Evolutionary conservation across 371 early-diverging fungal species (phyloP).

Genomic region (Lichtheimia ramosa): DNA sequence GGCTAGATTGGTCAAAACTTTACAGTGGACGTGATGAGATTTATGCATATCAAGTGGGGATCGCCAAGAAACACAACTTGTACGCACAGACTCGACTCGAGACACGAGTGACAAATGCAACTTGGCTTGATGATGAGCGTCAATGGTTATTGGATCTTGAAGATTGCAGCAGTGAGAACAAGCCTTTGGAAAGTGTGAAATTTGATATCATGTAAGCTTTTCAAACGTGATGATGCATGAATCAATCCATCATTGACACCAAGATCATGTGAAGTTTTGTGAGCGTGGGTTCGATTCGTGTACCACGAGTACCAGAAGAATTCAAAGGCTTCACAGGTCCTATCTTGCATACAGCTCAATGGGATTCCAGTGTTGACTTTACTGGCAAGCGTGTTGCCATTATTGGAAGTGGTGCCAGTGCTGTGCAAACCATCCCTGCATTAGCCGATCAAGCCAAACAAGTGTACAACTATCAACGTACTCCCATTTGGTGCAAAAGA

Average conservation of each 20-base stretch:
- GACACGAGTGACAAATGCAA: constrained; percentile 21
- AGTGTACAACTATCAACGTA: constrained; percentile 56
- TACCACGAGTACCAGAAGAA: constrained; percentile 51
- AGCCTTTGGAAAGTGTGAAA: constrained; percentile 9
- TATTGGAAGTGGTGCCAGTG: constrained; percentile 58
- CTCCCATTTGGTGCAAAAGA: constrained; percentile 50
- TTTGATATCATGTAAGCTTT: constrained; percentile 37
- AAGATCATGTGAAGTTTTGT: constrained; percentile 11
- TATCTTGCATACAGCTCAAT: constrained; percentile 48
- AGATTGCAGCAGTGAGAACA: background rate
- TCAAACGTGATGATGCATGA: background rate
- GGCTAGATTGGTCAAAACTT: constrained; percentile 47
- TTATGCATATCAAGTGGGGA: constrained; percentile 41
- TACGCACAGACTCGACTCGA: constrained; percentile 45
- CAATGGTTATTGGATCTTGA: constrained; percentile 43
- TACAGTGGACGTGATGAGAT: constrained; percentile 52
- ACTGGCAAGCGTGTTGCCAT: constrained; percentile 51
- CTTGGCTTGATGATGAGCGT: constrained; percentile 16
- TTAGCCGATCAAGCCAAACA: constrained; percentile 40
- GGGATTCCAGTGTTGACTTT: constrained; percentile 47
- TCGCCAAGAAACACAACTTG: constrained; percentile 49
- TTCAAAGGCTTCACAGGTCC: constrained; percentile 48
- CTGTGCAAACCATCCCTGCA: constrained; percentile 53
- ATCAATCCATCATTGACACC: background rate
- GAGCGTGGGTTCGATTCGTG: constrained; percentile 34